phyloP scores from a whole-genome alignment of 2,329 filamentous ascomycete genomes.

The Trichophaea hybrida region DNA sequence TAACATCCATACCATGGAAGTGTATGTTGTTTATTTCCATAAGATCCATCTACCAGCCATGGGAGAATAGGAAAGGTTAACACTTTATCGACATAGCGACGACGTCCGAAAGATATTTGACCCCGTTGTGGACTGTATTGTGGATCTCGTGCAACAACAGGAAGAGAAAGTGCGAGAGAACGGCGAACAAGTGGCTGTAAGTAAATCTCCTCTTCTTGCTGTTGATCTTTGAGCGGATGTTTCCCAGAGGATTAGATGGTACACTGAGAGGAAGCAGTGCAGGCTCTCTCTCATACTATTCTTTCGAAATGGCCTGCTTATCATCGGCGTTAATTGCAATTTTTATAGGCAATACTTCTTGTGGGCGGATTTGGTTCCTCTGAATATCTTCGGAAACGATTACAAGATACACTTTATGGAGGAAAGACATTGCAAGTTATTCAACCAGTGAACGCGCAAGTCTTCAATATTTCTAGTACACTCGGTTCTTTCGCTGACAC shows the following conservation, averaged over 20 bases:
- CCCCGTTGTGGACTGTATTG: conserved; percentile 57
- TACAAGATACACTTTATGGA: conserved; percentile 43
- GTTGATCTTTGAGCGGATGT: not conserved
- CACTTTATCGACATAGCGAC: not conserved
- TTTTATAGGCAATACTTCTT: conserved; percentile 41
- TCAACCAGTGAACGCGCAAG: conserved; percentile 34
- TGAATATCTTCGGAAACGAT: conserved; percentile 56
- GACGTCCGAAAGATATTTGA: conserved; percentile 47
- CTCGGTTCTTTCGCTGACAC: conserved; percentile 45
- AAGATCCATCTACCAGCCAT: not conserved
- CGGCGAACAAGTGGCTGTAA: not conserved
- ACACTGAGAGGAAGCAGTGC: conserved; percentile 44
- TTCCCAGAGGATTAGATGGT: conserved; percentile 48
- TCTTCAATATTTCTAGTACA: conserved; percentile 49
- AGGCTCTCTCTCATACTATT: conserved; percentile 37
- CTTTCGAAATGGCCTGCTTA: not conserved
- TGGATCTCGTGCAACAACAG: conserved; percentile 41
- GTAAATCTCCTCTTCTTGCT: not conserved
- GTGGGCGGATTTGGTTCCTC: conserved; percentile 72
- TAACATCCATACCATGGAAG: conserved; percentile 44
- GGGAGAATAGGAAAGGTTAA: not conserved
- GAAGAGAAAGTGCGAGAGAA: conserved; percentile 17
- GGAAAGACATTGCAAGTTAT: conserved; percentile 29
- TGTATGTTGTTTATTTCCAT: not conserved
- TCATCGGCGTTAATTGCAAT: conserved; percentile 1